A percentile compares a stretch with the other conserved stretches of the same genome.
Evolutionary conservation across 257 asterid species (phyloP).

Genomic region (Przewalskia tangutica): DNA sequence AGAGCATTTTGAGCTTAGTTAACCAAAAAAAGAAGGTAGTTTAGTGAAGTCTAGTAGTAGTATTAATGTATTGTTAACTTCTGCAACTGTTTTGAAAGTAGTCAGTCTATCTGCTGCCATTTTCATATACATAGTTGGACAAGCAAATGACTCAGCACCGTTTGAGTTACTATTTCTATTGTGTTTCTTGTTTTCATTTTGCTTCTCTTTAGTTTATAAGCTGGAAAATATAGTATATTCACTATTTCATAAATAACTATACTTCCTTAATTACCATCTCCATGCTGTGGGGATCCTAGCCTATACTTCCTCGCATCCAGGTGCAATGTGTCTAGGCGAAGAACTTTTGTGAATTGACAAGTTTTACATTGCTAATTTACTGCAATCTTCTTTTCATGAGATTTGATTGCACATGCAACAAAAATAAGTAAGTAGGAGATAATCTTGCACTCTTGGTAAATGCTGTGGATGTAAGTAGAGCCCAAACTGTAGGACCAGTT

Average conservation of each 20-base stretch:
- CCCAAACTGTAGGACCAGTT: neutral
- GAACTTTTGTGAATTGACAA: neutral
- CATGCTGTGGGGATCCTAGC: neutral
- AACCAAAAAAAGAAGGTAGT: constrained; percentile 29
- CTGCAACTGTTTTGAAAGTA: neutral
- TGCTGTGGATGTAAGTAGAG: neutral
- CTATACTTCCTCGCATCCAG: neutral
- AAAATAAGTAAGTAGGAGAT: neutral
- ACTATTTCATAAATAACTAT: neutral
- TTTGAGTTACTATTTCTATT: neutral
- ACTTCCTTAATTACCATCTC: neutral
- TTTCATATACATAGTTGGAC: neutral
- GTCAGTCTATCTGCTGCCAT: neutral
- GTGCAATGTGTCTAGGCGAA: neutral
- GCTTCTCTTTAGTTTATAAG: neutral
- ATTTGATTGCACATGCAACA: neutral
- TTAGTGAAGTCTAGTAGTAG: neutral
- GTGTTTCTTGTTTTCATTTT: neutral
- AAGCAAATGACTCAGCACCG: neutral
- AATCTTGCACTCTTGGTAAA: neutral
- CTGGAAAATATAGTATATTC: neutral
- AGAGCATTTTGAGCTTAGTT: constrained; percentile 21
- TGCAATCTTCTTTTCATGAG: neutral
- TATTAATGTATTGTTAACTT: neutral
- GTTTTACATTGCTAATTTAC: neutral